Evolutionary conservation across 805 yeast genomes (phyloP).

Genomic region (Nakazawaea holstii): DNA sequence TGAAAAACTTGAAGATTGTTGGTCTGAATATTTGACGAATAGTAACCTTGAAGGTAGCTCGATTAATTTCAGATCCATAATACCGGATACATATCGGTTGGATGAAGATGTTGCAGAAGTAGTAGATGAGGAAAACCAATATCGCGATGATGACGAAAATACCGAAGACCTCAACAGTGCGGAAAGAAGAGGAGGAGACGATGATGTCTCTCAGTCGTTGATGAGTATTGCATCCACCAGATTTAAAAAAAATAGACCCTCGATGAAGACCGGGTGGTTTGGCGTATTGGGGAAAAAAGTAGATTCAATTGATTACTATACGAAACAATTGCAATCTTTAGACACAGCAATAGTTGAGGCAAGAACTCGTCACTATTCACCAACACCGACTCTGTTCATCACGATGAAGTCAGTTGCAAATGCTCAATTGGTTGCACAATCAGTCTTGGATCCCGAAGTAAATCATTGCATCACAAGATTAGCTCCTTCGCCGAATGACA

Average conservation of each 20-base stretch:
- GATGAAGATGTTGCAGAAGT: not conserved
- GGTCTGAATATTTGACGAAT: constrained; percentile 64
- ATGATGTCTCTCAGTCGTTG: constrained; percentile 10
- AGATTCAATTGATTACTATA: constrained; percentile 78
- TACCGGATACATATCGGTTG: constrained; percentile 5
- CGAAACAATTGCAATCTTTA: constrained; percentile 58
- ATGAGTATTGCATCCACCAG: constrained; percentile 10
- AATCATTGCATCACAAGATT: constrained; percentile 73
- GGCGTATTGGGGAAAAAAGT: constrained; percentile 65
- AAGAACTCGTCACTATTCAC: constrained; percentile 62
- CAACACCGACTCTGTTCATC: constrained; percentile 88
- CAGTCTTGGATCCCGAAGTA: constrained; percentile 86
- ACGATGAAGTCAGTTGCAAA: constrained; percentile 94
- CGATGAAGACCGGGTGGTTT: constrained; percentile 48
- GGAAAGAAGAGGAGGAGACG: not conserved
- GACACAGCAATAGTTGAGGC: constrained; percentile 68
- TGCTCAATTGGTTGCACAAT: constrained; percentile 96
- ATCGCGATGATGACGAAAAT: constrained; percentile 16
- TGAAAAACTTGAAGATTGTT: constrained; percentile 55
- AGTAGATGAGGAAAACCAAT: constrained; percentile 5
- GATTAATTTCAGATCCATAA: constrained; percentile 8
- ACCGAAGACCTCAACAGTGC: constrained; percentile 9
- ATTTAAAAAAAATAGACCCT: constrained; percentile 50
- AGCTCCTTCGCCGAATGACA: constrained; percentile 97
- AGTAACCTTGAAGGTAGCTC: not conserved